Conservation (phyloP, 2,329 filamentous ascomycete species). For the Aspergillus pseudoterreus region DNA sequence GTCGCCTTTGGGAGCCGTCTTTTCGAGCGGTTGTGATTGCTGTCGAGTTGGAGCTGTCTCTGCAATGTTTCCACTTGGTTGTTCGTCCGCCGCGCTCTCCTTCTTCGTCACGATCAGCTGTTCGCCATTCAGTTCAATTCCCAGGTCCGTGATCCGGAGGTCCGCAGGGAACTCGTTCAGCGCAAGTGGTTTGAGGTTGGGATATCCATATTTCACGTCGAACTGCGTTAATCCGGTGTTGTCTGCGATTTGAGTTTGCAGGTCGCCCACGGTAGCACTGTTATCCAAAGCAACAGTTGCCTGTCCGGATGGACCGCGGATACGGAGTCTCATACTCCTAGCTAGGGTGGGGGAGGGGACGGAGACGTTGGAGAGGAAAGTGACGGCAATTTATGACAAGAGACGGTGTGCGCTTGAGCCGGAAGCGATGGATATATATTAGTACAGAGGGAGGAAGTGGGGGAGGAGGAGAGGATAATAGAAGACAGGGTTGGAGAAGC, state of each 20-base stretch:
- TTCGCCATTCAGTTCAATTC: slow-evolving; percentile 63
- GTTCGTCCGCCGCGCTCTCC: slow-evolving; percentile 26
- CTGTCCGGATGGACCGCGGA: slow-evolving; percentile 70
- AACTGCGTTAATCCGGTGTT: slow-evolving; percentile 65
- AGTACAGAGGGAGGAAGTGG: not conserved
- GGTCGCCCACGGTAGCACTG: slow-evolving; percentile 51
- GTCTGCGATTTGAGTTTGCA: slow-evolving; percentile 44
- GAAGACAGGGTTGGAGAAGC: not conserved
- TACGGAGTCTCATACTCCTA: slow-evolving; percentile 64
- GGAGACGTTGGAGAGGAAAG: not conserved
- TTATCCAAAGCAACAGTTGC: slow-evolving; percentile 67
- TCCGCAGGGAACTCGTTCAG: slow-evolving; percentile 51
- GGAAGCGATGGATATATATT: not conserved
- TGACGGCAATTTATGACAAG: too few relatives aligned
- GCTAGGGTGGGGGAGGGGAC: not conserved
- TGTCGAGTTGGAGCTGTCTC: slow-evolving; percentile 12
- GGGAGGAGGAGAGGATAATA: not conserved
- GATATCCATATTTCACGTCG: slow-evolving; percentile 80
- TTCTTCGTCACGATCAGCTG: slow-evolving; percentile 61
- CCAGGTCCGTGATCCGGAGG: slow-evolving; percentile 53
- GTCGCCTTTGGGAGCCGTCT: slow-evolving; percentile 36
- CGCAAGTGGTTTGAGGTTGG: slow-evolving; percentile 64
- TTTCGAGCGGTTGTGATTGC: slow-evolving; percentile 9
- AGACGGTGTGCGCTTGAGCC: not conserved
- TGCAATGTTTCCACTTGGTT: slow-evolving; percentile 1